Conservation (phyloP, 352 stramenopile genomes). For the Phytopythium oedochilum region DNA sequence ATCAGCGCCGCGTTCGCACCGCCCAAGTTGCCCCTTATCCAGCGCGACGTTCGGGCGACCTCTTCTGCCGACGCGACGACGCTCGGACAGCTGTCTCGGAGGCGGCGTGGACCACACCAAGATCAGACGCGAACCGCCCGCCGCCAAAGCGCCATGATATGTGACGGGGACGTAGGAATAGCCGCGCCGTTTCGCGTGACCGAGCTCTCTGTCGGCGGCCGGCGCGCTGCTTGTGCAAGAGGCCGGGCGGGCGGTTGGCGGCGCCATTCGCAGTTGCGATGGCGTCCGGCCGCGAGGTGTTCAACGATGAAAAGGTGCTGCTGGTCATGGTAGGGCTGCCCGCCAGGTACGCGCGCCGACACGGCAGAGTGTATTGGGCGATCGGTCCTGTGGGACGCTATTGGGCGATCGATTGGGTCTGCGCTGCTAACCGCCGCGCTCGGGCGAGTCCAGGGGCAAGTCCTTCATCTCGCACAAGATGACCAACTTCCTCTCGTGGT, state of each 20-base stretch:
- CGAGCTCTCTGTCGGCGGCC: too few relatives aligned
- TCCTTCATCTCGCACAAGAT: constrained; percentile 90
- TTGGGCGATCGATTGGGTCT: too few relatives aligned
- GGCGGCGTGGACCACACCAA: not conserved
- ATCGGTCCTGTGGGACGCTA: too few relatives aligned
- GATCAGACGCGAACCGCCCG: not conserved
- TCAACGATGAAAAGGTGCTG: constrained; percentile 83
- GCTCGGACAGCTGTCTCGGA: not conserved
- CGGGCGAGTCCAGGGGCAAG: constrained; percentile 50
- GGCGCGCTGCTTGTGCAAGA: too few relatives aligned
- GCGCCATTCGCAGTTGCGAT: not conserved
- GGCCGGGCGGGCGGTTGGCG: too few relatives aligned
- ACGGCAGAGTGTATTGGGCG: too few relatives aligned
- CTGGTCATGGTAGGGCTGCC: constrained; percentile 91
- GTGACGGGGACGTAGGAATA: not conserved
- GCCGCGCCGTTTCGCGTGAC: not conserved
- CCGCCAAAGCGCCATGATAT: too few relatives aligned
- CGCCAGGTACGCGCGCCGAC: constrained; percentile 51
- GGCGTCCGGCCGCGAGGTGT: constrained; percentile 26
- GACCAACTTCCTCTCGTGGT: constrained; percentile 43
- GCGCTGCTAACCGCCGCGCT: not conserved
- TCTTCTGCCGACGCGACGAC: not conserved
- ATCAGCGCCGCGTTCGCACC: not conserved
- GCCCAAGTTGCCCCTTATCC: not conserved
- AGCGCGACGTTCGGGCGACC: not conserved